Base-by-base conservation (phyloP, 23 red algal genomes). In the Cyanidium caldarium region DNA sequence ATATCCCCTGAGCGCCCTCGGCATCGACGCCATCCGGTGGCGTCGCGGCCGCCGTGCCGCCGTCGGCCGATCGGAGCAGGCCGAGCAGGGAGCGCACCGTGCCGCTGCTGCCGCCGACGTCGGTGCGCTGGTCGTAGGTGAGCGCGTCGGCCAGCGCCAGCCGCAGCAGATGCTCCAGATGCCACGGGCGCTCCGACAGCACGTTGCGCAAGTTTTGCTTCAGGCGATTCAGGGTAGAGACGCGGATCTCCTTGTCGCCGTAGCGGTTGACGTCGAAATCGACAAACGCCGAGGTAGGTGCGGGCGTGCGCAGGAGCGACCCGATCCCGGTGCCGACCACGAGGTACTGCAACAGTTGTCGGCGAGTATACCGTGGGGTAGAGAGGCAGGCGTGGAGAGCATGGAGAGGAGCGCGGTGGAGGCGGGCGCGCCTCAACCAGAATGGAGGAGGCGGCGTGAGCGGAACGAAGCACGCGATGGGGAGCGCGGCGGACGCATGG, bases 161-260 rank as follows among this genome's bases (percentile, higher is more conserved):
- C 57, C 69, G 51, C 16, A 98, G 68, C 51, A 86, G 72, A 65
- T 72, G 44, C 17, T 77, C 67, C 0, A 98, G 75, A n/a, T 88
- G 68, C 2, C 80, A 45, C 25, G 86, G 92, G 25, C 65, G 73
- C 29, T 81, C 56, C 34, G 81, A 72, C 37, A 98, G 67, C 0
- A 77, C 34, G 76, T 88, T 98, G 2, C 92, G 41, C 21, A 88
- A 56, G 77, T 85, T 88, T 42, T 88, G 84, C 66, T 98, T 98
- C 16, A 88, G 68, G 7, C 72, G 73, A 51, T 85, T 85, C 38
- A 85, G 77, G 1, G 72, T 68, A 29, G 72, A 78, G 13, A 85
- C 75, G 3, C 57, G 68, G 21, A 85, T 57, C 36, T 85, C 81
- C 67, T 78, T 85, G 31, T 78, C 74, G 33, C 58, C 74, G 51